Conservation (phyloP, 1,284 basidiomycete genomes). For the Inonotus obliquus region DNA sequence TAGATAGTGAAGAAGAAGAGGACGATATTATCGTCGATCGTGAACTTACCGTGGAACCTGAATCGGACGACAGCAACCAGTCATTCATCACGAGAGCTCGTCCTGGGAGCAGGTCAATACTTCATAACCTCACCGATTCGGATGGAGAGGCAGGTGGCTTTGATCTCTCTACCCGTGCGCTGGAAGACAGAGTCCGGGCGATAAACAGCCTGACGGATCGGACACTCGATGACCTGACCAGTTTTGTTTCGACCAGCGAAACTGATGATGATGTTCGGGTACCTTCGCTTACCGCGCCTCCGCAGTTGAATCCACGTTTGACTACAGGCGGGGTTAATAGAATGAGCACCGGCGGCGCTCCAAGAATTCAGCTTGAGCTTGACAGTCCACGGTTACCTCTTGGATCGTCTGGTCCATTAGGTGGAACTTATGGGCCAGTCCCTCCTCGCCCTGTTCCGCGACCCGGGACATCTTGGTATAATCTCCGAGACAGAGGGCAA, state of each 20-base stretch:
- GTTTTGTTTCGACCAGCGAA: not conserved
- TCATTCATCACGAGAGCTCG: not conserved
- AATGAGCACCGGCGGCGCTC: not conserved
- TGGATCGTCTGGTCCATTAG: not conserved
- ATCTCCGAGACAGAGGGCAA: not conserved
- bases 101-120: not conserved
- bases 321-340: not conserved
- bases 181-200: not conserved
- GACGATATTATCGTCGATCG: slow-evolving; percentile 10
- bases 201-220: not conserved
- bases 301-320: not conserved
- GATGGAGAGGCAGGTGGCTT: not conserved
- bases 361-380: not conserved
- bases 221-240: not conserved
- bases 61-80: not conserved
- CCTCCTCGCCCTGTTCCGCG: not conserved
- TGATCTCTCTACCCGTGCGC: not conserved
- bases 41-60: not conserved
- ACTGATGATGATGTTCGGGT: not conserved
- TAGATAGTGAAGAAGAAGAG: slow-evolving; percentile 3
- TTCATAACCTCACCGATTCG: not conserved
- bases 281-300: not conserved
- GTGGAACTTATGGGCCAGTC: not conserved
- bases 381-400: not conserved
- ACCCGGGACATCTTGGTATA: not conserved